Conservation (phyloP, 495 filamentous ascomycete species). For the Patellaria atrata region DNA sequence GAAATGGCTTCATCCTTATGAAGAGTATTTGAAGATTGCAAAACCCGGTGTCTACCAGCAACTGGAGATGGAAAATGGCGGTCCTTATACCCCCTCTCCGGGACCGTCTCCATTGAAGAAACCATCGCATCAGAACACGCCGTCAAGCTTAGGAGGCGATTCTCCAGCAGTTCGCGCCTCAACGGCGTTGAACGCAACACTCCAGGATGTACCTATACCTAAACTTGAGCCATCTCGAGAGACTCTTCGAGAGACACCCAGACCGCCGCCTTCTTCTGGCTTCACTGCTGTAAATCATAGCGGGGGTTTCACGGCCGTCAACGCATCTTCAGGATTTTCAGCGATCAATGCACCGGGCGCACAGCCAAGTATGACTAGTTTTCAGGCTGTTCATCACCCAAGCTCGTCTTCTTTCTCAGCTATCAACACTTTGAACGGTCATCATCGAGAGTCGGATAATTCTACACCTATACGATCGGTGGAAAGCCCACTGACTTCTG, state of each 20-base stretch:
- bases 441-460: constrained; percentile 38
- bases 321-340: constrained; percentile 50
- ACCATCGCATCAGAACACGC: constrained; percentile 51
- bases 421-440: constrained; percentile 46
- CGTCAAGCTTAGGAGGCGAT: constrained; percentile 47
- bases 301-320: constrained; percentile 52
- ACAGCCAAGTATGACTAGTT: no score
- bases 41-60: constrained; percentile 97
- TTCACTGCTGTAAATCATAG: constrained; percentile 75
- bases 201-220: constrained; percentile 39
- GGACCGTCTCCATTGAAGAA: constrained; percentile 74
- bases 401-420: no score
- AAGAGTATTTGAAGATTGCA: constrained; percentile 81
- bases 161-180: constrained; percentile 60
- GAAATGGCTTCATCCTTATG: constrained; percentile 89
- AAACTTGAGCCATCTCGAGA: constrained; percentile 38
- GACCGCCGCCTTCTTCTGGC: constrained; percentile 36
- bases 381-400: no score
- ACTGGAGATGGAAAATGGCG: constrained; percentile 83
- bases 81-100: constrained; percentile 86
- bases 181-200: constrained; percentile 48
- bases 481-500: constrained; percentile 38
- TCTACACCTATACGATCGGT: constrained; percentile 31
- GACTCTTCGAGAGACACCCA: constrained; percentile 23
- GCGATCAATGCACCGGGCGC: constrained; percentile 64